Base-by-base conservation (phyloP, 202 grass and related monocot species). In the Bolboschoenoplectus hybrid region DNA sequence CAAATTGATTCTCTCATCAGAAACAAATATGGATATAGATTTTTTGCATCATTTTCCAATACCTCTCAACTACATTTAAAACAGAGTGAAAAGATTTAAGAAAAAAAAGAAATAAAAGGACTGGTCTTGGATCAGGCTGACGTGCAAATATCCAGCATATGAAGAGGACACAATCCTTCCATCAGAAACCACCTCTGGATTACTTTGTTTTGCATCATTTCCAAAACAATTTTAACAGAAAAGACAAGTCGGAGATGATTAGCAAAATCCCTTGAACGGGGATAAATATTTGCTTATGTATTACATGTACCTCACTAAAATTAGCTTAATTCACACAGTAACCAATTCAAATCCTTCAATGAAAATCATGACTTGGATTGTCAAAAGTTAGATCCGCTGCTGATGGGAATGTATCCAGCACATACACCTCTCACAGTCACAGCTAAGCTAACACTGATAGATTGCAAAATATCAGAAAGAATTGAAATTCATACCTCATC, bases 161-260 rank as follows among this genome's bases (percentile, higher is more conserved):
- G 61, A 50, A 82, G 51, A 66, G 43, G 14, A 73, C 7, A 13
- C 35, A 34, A 61, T 12, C 60, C 46, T 57, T 13, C 8, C 63
- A 49, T 84, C 81, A 84, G 81, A 84, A 84, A 83, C 81, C 67
- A 83, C 81, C 81, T 83, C 81, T 83, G 63, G 80, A 67, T 13
- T 39, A 65, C 16, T 35, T 80, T 14, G 13, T 51, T 67, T 38
- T 14, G 63, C 81, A 83, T 83, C 81, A 83, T 49, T 56, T 67
- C 81, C 58, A 64, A 67, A 83, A 83, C 38, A 38, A 83, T 3
- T 46, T 52, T 67, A 5, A 6, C 38, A 39, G 19, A 83, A n/a
- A 51, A 26, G 26, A 80, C 6, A 43, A 77, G 10, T 51, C 14
- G 35, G 16, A 47, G 32, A 51, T 4, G 51, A 66, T 51, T 66